Conservation (phyloP, 495 filamentous ascomycete genomes). For the Amniculicola lignicola region DNA sequence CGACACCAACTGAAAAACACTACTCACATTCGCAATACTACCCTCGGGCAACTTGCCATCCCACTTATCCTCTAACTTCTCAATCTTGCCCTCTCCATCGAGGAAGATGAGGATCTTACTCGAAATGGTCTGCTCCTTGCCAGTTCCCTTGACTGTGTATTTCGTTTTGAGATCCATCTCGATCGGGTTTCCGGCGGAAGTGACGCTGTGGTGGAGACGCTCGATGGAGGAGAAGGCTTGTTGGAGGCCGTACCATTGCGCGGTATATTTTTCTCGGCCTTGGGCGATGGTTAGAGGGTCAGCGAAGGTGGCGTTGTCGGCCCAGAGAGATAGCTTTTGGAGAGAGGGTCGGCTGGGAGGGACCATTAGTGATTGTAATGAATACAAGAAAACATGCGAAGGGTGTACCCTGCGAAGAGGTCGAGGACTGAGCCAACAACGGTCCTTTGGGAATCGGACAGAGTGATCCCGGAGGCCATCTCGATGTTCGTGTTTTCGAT, state of each 20-base stretch:
- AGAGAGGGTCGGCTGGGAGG: constrained; percentile 54
- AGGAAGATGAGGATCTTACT: constrained; percentile 49
- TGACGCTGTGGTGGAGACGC: constrained; percentile 50
- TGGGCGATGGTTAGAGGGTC: constrained; percentile 53
- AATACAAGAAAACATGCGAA: too few relatives aligned
- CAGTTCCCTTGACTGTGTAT: constrained; percentile 54
- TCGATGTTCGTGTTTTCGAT: constrained; percentile 53
- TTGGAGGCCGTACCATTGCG: constrained; percentile 55
- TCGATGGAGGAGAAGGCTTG: constrained; percentile 48
- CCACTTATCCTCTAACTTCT: constrained; percentile 57
- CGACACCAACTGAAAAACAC: constrained; percentile 36
- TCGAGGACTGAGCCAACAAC: constrained; percentile 57
- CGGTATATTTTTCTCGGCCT: constrained; percentile 49
- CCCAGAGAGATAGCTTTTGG: constrained; percentile 56
- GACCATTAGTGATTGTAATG: too few relatives aligned
- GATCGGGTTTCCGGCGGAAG: constrained; percentile 54
- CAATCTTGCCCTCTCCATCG: constrained; percentile 46
- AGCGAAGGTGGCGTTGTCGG: constrained; percentile 48
- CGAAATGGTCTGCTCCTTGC: constrained; percentile 52
- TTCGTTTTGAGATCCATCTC: constrained; percentile 50
- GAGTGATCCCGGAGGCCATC: constrained; percentile 46
- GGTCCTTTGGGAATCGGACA: constrained; percentile 48
- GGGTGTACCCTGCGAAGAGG: too few relatives aligned
- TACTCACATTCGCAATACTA: constrained; percentile 39
- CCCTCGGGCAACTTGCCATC: constrained; percentile 52